Evolutionary conservation across 2,329 filamentous ascomycete species (phyloP), one percentile per base, ranked within the genome.

Genomic region (Cladosporium sp.): DNA sequence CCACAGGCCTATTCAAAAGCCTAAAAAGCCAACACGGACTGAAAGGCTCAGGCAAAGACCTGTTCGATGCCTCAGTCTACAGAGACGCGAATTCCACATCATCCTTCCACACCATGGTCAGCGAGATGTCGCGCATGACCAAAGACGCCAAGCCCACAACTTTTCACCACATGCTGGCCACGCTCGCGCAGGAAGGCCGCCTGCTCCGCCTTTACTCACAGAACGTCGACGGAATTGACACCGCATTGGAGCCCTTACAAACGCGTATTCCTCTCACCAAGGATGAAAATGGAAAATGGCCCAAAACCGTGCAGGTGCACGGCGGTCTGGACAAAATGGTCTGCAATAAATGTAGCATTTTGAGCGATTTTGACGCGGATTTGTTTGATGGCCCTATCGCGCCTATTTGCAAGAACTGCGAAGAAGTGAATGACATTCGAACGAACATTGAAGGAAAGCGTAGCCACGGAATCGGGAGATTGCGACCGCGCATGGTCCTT

Each of bases 1-100:
- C 91, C 12, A 90, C 89, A 66, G 95, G 95, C 60, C 86, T 99
- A 3, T 99, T 99, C 80, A 91, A 89, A 66, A 91, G 90, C 21
- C 84, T 97, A 29, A 90, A 91, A 70, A 90, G 87, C 68, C 90
- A 97, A 75, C 92, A 97, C 79, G 96, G 95, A 71, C 84, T 97
- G 68, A 97, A 96, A 77, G 88, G 91, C 26, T 97, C 95, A 0
- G 95, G 95, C 62, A 97, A 98, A 79, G 89, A 97, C 71, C 85
- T 99, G 0, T 99, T 99, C 75, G 95, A 99, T 80, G 95, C 95
- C 62, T 96, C 94, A 8, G 95, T 99, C 63, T 99, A 99, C 82
- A 93, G 92, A 78, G 91, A 97, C 81, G 90, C 96, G 76, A 85
- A 86, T 26, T 91, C 93, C 14, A 98, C 94, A 0, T 89, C 91